These are phyloP conservation scores for Abrus pulchellus DNA, from an alignment of 306 rosid species.

Conservation along the genomic window DNA sequence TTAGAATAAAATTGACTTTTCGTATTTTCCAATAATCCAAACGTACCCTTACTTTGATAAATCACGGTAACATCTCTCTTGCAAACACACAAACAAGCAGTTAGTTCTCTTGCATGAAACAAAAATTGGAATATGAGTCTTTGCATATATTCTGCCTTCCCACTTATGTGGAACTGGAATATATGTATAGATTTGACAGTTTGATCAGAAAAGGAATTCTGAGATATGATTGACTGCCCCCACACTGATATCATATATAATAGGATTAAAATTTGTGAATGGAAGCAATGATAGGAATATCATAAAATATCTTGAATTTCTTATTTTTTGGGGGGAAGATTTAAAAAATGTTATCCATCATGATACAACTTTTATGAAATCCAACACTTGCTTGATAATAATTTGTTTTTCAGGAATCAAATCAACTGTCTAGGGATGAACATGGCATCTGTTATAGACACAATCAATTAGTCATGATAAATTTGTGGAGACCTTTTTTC, in stretches of 20 bases:
- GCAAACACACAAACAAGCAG: too few relatives aligned
- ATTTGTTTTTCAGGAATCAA: constrained; percentile 3
- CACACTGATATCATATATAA: not conserved
- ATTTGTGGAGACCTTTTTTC: not conserved
- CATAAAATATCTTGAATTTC: constrained; percentile 1
- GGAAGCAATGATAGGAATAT: not conserved
- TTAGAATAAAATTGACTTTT: too few relatives aligned
- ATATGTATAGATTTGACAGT: not conserved
- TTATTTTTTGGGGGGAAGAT: not conserved
- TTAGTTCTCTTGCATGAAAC: not conserved
- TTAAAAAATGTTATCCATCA: not conserved
- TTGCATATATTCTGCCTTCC: constrained; percentile 38
- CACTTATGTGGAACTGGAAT: constrained; percentile 29
- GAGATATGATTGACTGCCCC: not conserved
- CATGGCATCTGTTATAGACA: not conserved
- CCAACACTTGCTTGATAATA: not conserved
- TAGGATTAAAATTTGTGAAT: not conserved
- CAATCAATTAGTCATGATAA: not conserved
- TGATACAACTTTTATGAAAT: constrained; percentile 4
- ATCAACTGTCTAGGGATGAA: not conserved
- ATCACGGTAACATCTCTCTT: too few relatives aligned
- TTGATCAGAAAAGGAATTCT: not conserved
- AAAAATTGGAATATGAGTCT: not conserved
- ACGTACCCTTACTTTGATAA: too few relatives aligned
- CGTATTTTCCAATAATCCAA: too few relatives aligned